Evolutionary conservation across 2,329 filamentous ascomycete species (phyloP).

Genomic region (Zymoseptoria ardabiliae): DNA sequence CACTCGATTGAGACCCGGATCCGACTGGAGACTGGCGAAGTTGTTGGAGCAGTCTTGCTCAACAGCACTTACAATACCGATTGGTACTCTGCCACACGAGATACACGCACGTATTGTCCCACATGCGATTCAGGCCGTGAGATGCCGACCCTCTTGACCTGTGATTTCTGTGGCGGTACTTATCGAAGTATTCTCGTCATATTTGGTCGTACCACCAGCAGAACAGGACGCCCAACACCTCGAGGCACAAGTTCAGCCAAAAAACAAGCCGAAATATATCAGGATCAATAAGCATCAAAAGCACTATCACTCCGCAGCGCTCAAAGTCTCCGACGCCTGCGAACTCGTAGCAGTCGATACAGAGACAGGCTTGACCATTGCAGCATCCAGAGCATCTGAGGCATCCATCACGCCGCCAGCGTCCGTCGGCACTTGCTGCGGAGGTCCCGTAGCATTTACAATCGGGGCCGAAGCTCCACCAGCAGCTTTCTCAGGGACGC

Average conservation of each 20-base stretch:
- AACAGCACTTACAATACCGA: conserved; percentile 27
- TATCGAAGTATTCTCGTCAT: no score
- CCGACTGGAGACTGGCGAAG: conserved; percentile 25
- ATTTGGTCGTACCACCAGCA: no score
- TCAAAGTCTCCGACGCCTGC: not conserved
- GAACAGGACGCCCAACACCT: no score
- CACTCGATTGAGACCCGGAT: conserved; percentile 27
- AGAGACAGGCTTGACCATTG: not conserved
- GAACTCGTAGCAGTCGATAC: not conserved
- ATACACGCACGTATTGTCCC: conserved; percentile 17
- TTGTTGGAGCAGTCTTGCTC: conserved; percentile 23
- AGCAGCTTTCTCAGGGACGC: not conserved
- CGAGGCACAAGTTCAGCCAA: no score
- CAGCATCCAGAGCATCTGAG: not conserved
- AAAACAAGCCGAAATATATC: not conserved
- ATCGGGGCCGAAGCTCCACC: not conserved
- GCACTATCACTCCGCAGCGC: not conserved
- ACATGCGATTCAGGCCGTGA: conserved; percentile 12
- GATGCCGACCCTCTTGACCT: not conserved
- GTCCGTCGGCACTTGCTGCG: not conserved
- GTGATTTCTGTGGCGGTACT: no score
- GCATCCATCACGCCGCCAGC: not conserved
- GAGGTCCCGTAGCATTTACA: not conserved
- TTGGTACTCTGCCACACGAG: conserved; percentile 20
- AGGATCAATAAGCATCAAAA: not conserved